Percentiles rank a stretch among this genome's conserved stretches.
Evolutionary conservation across 441 rosid genomes (phyloP).

Genomic region (Melastoma candidum): DNA sequence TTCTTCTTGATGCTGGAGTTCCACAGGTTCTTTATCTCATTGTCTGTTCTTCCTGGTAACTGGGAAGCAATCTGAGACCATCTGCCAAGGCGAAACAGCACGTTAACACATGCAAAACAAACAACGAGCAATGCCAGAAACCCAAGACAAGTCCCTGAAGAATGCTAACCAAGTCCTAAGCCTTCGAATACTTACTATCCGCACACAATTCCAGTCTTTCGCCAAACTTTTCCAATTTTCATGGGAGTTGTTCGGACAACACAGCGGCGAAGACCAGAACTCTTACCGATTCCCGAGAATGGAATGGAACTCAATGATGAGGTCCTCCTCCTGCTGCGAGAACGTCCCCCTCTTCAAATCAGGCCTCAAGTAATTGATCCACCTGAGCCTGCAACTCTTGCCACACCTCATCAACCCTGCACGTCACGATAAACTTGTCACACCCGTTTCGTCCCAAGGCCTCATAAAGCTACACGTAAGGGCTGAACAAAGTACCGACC

Average conservation of each 20-base stretch:
- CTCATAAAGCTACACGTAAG: no score
- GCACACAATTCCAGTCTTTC: no score
- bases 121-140: no score
- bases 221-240: no score
- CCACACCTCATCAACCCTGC: conserved; percentile 18
- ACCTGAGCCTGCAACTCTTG: conserved; percentile 17
- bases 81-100: not conserved
- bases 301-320: conserved; percentile 7
- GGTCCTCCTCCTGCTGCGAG: conserved; percentile 10
- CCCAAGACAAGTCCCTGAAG: no score
- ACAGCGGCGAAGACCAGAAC: no score
- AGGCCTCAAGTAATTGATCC: conserved; percentile 18
- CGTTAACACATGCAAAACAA: no score
- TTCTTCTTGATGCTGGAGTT: conserved; percentile 19
- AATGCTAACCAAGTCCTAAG: no score
- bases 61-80: conserved; percentile 14
- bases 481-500: conserved; percentile 2
- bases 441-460: no score
- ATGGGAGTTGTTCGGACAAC: no score
- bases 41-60: conserved; percentile 15
- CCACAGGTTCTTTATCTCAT: conserved; percentile 19
- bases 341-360: conserved; percentile 18
- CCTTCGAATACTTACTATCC: no score
- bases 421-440: not conserved
- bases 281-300: conserved; percentile 14